Evolutionary conservation across 768 basidiomycete species (phyloP).

Genomic region (Rickenella mellea): DNA sequence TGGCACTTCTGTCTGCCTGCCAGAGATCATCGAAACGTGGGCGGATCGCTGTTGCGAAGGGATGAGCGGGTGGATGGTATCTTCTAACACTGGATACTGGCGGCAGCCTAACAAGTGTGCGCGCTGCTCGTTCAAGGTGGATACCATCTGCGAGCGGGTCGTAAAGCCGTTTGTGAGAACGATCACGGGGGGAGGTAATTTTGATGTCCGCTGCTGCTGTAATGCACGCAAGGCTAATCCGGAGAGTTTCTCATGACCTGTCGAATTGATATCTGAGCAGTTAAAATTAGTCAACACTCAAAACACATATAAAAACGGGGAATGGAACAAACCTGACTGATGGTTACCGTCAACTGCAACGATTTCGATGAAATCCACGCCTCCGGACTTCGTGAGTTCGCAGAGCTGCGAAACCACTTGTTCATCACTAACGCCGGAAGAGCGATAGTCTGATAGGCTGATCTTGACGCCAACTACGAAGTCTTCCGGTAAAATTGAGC

Average conservation of each 20-base stretch:
- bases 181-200: slow-evolving; percentile 40
- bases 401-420: slow-evolving; percentile 53
- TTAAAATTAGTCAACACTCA: background rate
- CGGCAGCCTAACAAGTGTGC: slow-evolving; percentile 71
- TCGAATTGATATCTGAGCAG: slow-evolving; percentile 39
- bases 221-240: no score
- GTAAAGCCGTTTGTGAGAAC: slow-evolving; percentile 76
- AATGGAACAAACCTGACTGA: slow-evolving; percentile 44
- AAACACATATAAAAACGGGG: background rate
- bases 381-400: slow-evolving; percentile 52
- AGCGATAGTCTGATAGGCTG: slow-evolving; percentile 67
- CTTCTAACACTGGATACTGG: no score
- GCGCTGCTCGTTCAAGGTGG: slow-evolving; percentile 43
- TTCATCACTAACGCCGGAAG: slow-evolving; percentile 19
- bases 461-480: slow-evolving; percentile 76
- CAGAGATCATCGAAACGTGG: no score
- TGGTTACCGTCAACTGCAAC: slow-evolving; percentile 87
- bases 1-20: no score
- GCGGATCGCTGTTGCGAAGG: no score
- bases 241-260: no score
- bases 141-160: slow-evolving; percentile 43
- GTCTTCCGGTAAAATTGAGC: slow-evolving; percentile 35
- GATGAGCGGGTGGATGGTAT: no score
- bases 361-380: slow-evolving; percentile 83
- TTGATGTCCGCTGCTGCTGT: no score